Evolutionary conservation across 2,329 filamentous ascomycete species (phyloP).

Genomic region (Periconia sp.): DNA sequence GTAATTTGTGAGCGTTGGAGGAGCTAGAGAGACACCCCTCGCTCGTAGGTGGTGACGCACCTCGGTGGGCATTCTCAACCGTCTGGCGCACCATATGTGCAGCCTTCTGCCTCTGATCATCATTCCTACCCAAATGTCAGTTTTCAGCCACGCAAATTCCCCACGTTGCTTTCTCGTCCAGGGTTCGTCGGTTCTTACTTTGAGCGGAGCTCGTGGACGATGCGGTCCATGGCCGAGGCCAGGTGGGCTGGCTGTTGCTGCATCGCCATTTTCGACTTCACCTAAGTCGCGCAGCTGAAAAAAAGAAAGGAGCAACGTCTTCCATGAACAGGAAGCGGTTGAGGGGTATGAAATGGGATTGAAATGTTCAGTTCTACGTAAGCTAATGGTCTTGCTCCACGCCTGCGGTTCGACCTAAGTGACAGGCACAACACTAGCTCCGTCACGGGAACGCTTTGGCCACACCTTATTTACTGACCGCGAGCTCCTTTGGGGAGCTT

Average conservation of each 20-base stretch:
- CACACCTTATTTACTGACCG: neutral
- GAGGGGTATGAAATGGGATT: neutral
- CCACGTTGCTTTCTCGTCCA: neutral
- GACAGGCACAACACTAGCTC: neutral
- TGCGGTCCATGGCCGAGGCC: slow-evolving; percentile 50
- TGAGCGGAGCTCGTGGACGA: slow-evolving; percentile 60
- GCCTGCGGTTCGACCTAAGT: neutral
- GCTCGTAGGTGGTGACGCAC: slow-evolving; percentile 31
- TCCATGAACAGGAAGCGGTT: slow-evolving; percentile 36
- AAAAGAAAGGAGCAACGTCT: slow-evolving; percentile 19
- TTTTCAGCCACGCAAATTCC: neutral
- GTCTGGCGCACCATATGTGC: slow-evolving; percentile 47
- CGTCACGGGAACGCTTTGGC: neutral
- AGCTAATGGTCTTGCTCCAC: neutral
- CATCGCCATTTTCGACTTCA: slow-evolving; percentile 40
- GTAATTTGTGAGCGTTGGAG: slow-evolving; percentile 20
- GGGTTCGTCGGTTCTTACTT: slow-evolving; percentile 43
- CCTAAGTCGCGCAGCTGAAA: slow-evolving; percentile 33
- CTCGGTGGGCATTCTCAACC: slow-evolving; percentile 50
- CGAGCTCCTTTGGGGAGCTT: neutral
- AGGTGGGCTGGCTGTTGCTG: slow-evolving; percentile 36
- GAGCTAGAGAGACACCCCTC: slow-evolving; percentile 10
- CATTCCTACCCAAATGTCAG: slow-evolving; percentile 41
- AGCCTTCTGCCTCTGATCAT: slow-evolving; percentile 48
- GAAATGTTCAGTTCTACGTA: no score